phyloP scores from a whole-genome alignment of 2,329 filamentous ascomycete genomes.

The Aspergillus tamarii region DNA sequence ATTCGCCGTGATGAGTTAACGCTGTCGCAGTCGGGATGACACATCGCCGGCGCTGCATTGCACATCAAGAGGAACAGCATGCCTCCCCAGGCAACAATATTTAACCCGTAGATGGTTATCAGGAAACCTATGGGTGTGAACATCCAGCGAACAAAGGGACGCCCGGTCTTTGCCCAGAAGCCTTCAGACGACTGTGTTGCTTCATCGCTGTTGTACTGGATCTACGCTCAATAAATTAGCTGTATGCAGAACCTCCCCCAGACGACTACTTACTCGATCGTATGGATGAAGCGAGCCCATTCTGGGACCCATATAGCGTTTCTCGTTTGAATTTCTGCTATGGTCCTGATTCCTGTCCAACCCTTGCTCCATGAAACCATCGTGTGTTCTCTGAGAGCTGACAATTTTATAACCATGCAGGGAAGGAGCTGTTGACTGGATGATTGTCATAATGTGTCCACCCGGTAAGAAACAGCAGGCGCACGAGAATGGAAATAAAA shows the following conservation, averaged over 20 bases:
- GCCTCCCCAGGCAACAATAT: conserved; percentile 84
- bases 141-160: conserved; percentile 56
- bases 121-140: conserved; percentile 75
- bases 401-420: not conserved
- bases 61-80: conserved; percentile 87
- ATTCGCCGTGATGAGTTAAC: conserved; percentile 75
- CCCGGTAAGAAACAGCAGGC: not conserved
- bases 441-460: not conserved
- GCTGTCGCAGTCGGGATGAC: conserved; percentile 66
- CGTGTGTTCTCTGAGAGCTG: not conserved
- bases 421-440: not conserved
- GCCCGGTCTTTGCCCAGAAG: not conserved
- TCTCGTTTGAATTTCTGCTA: too few relatives aligned
- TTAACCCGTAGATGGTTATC: conserved; percentile 77
- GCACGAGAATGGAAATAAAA: not conserved
- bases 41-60: conserved; percentile 64
- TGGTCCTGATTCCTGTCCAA: not conserved
- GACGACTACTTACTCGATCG: not conserved
- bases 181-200: not conserved
- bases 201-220: not conserved
- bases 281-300: not conserved
- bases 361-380: not conserved
- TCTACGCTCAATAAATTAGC: not conserved
- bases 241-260: too few relatives aligned
- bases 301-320: not conserved